phyloP scores from a whole-genome alignment of 2,329 filamentous ascomycete species.

The Aspergillus quadricinctus region DNA sequence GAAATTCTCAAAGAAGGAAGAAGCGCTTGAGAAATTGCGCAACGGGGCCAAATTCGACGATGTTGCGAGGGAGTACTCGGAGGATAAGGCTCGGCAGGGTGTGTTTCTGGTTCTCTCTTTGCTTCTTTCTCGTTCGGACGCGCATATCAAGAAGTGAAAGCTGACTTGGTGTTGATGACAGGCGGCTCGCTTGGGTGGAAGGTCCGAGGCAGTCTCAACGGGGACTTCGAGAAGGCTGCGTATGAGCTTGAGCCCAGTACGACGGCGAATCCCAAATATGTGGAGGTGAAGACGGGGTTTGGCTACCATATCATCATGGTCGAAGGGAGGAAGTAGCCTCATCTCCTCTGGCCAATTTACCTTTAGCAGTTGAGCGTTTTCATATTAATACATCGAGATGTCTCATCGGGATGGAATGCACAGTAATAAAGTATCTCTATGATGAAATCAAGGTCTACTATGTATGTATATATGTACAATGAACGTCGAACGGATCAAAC shows the following conservation, averaged over 20 bases:
- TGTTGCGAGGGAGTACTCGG: conserved; percentile 60
- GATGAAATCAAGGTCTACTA: not conserved
- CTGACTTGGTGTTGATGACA: conserved; percentile 20
- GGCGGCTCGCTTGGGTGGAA: conserved; percentile 63
- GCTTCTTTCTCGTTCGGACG: not conserved
- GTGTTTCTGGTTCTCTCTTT: conserved; percentile 12
- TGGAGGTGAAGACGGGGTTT: conserved; percentile 58
- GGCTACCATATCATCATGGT: conserved; percentile 69
- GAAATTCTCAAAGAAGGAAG: conserved; percentile 63
- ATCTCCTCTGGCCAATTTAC: not conserved
- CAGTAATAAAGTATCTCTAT: not conserved
- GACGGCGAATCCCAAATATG: conserved; percentile 57
- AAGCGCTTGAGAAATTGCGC: conserved; percentile 57
- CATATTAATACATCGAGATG: not conserved
- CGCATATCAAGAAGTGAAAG: not conserved
- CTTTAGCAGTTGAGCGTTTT: not conserved
- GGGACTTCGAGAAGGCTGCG: conserved; percentile 58
- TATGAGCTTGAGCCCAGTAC: conserved; percentile 60
- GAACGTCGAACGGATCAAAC: not conserved
- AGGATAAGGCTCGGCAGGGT: conserved; percentile 61
- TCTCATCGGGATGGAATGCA: not conserved
- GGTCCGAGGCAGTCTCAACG: conserved; percentile 51
- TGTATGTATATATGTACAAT: conserved; percentile 4
- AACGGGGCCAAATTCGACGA: conserved; percentile 61
- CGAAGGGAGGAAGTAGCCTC: conserved; percentile 54